Percentiles rank a stretch among this genome's conserved stretches.
Conservation (phyloP, 192 early-diverging fungal species). For the Coemansia sp. region DNA sequence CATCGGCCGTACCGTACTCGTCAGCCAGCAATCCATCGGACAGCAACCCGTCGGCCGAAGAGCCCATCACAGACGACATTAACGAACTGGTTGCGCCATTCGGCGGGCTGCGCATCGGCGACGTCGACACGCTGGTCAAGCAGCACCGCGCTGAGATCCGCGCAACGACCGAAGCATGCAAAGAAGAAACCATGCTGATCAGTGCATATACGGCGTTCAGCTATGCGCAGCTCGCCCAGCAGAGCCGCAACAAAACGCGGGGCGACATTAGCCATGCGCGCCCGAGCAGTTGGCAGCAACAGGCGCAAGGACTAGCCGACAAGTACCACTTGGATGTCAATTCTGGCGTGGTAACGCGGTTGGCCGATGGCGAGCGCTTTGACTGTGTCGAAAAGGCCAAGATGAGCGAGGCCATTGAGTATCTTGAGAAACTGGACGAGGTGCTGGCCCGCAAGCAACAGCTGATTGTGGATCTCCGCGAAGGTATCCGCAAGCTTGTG, state of each 20-base stretch:
- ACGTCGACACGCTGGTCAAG: slow-evolving; percentile 62
- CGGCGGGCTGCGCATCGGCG: slow-evolving; percentile 32
- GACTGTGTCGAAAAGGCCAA: slow-evolving; percentile 57
- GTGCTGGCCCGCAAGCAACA: slow-evolving; percentile 60
- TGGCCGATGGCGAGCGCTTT: slow-evolving; percentile 39
- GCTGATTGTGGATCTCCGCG: slow-evolving; percentile 51
- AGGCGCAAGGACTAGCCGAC: slow-evolving; percentile 36
- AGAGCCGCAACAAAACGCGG: slow-evolving; percentile 20
- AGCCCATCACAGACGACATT: slow-evolving; percentile 2
- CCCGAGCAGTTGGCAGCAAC: slow-evolving; percentile 41
- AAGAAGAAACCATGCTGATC: slow-evolving; percentile 63
- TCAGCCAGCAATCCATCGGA: slow-evolving; percentile 1
- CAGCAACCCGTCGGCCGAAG: slow-evolving; percentile 6
- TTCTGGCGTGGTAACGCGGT: slow-evolving; percentile 33
- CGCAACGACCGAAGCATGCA: slow-evolving; percentile 60
- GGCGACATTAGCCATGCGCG: slow-evolving; percentile 7
- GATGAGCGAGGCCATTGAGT: slow-evolving; percentile 64
- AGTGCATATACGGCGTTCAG: slow-evolving; percentile 43
- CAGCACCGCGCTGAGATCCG: slow-evolving; percentile 68
- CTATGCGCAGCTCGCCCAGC: slow-evolving; percentile 36
- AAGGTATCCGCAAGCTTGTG: slow-evolving; percentile 38
- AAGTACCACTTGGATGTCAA: slow-evolving; percentile 42
- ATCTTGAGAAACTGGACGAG: slow-evolving; percentile 59
- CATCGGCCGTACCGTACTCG: slow-evolving; percentile 5
- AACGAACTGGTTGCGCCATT: slow-evolving; percentile 10